Evolutionary conservation across 1,284 basidiomycete species (phyloP).

Genomic region (Leccinum subrobustum): DNA sequence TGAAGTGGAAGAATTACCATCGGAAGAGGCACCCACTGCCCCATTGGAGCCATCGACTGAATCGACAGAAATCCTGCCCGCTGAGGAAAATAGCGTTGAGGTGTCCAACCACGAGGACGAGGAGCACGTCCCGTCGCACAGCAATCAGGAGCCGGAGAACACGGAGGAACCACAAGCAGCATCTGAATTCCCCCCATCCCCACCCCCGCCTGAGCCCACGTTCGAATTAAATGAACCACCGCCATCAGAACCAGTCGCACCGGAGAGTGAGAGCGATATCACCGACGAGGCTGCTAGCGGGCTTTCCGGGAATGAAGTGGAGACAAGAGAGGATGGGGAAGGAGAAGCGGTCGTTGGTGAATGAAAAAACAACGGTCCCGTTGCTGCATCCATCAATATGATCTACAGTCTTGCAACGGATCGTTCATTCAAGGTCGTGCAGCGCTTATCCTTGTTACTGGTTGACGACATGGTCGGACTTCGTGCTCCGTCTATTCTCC

Average conservation of each 20-base stretch:
- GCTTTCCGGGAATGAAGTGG: conserved; percentile 20
- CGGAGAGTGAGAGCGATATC: conserved; percentile 37
- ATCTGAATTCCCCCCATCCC: conserved; percentile 1
- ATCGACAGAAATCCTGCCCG: conserved; percentile 1
- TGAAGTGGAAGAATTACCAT: conserved; percentile 5
- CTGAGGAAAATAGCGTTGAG: conserved; percentile 2
- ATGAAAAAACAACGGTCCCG: conserved; percentile 22
- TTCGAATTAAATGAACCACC: conserved; percentile 33
- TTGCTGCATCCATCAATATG: not conserved
- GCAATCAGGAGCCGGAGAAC: conserved; percentile 3
- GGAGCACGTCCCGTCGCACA: not conserved
- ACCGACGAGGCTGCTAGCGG: conserved; percentile 29
- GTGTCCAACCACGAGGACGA: conserved; percentile 7
- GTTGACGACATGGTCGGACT: conserved; percentile 17
- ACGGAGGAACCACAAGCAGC: conserved; percentile 14
- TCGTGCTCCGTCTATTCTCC: conserved; percentile 19
- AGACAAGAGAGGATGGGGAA: conserved; percentile 10
- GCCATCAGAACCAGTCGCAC: conserved; percentile 32
- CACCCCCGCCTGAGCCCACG: conserved; percentile 5
- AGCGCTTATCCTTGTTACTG: conserved; percentile 5
- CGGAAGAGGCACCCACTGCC: conserved; percentile 5
- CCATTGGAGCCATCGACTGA: conserved; percentile 9
- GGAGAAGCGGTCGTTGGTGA: conserved; percentile 15
- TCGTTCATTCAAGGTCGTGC: not conserved
- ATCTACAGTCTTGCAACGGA: not conserved